Evolutionary conservation across 2,329 filamentous ascomycete genomes (phyloP).

Genomic region (Epicoccum nigrum): DNA sequence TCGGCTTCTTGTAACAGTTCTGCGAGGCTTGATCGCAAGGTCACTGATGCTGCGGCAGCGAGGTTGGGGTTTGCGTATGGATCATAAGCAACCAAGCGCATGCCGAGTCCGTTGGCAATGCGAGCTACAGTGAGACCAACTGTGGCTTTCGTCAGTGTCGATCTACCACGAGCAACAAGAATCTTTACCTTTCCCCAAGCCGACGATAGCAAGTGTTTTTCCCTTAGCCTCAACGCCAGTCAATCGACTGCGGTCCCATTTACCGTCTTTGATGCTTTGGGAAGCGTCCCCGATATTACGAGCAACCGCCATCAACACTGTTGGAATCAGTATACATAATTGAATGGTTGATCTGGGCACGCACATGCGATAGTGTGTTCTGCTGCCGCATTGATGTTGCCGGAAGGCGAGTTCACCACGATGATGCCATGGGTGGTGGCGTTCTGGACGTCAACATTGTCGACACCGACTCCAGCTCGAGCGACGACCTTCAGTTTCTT

Average conservation of each 20-base stretch:
- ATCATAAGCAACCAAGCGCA: conserved; percentile 76
- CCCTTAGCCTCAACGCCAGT: conserved; percentile 79
- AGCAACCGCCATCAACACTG: conserved; percentile 73
- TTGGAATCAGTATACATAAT: conserved; percentile 32
- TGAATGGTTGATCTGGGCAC: conserved; percentile 20
- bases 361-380: conserved; percentile 71
- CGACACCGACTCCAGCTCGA: conserved; percentile 77
- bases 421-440: conserved; percentile 77
- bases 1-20: conserved; percentile 71
- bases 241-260: conserved; percentile 76
- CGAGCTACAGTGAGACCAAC: conserved; percentile 79
- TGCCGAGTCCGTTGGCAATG: conserved; percentile 78
- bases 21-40: conserved; percentile 62
- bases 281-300: conserved; percentile 75
- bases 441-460: conserved; percentile 78
- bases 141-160: conserved; percentile 36
- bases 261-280: conserved; percentile 70
- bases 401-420: conserved; percentile 79
- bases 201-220: conserved; percentile 78
- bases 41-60: conserved; percentile 70
- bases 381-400: conserved; percentile 80
- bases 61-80: conserved; percentile 79
- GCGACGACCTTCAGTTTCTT: conserved; percentile 77
- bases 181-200: conserved; percentile 72
- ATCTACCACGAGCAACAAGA: too few species aligned